Evolutionary conservation across 305 asterid species (phyloP).

Genomic region (Fraxinus dipetala): DNA sequence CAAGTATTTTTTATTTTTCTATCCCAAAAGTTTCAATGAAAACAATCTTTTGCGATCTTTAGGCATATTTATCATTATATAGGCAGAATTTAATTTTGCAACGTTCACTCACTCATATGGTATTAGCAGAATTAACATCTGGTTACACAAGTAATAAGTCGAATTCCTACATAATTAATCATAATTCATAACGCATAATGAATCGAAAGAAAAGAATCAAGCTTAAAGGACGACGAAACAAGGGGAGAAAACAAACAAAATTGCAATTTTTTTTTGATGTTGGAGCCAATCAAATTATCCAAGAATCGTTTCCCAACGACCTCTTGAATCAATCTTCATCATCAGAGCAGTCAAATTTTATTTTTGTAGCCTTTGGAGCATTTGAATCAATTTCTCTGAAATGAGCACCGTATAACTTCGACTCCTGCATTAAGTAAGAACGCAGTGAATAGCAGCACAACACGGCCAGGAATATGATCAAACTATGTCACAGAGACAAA

Average conservation of each 20-base stretch:
- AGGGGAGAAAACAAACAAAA: background rate
- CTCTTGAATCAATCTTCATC: conserved; percentile 54
- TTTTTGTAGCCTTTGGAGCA: conserved; percentile 90
- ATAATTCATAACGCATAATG: background rate
- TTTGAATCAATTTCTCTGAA: conserved; percentile 76
- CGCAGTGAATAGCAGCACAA: background rate
- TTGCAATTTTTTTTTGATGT: background rate
- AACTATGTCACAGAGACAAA: background rate
- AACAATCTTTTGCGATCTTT: background rate
- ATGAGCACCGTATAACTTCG: conserved; percentile 92
- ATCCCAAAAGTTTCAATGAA: background rate
- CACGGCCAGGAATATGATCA: background rate
- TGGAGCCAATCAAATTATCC: background rate
- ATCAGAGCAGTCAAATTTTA: conserved; percentile 66
- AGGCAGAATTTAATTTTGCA: background rate
- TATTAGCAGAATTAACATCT: background rate
- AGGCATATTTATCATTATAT: background rate
- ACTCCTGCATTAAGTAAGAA: conserved; percentile 57
- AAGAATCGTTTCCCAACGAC: background rate
- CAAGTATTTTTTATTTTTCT: background rate
- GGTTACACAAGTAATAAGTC: background rate
- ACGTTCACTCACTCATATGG: background rate
- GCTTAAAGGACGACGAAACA: background rate
- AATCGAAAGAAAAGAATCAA: background rate
- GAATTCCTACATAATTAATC: background rate